Conservation (phyloP, 495 filamentous ascomycete genomes). For the Tetracladium marchalianum region DNA sequence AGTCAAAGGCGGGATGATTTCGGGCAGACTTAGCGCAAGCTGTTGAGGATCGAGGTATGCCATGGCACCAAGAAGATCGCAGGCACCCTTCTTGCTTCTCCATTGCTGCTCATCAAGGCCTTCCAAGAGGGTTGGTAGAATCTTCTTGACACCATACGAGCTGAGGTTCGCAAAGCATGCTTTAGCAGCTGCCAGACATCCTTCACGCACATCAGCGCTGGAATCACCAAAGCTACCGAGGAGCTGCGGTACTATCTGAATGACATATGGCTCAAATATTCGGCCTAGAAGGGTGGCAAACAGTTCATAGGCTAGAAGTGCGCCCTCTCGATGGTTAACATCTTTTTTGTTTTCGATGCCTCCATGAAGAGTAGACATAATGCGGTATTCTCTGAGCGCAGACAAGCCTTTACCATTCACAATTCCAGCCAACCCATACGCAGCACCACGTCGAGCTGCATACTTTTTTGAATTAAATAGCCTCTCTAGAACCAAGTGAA, state of each 20-base stretch:
- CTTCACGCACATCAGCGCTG: slow-evolving; percentile 81
- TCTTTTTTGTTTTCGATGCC: slow-evolving; percentile 91
- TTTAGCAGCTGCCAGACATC: slow-evolving; percentile 86
- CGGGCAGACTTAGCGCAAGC: slow-evolving; percentile 80
- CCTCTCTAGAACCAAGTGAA: slow-evolving; percentile 68
- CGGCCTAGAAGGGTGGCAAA: slow-evolving; percentile 76
- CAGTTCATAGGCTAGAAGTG: slow-evolving; percentile 83
- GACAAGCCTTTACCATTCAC: slow-evolving; percentile 75
- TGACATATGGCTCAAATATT: slow-evolving; percentile 90
- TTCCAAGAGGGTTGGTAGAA: slow-evolving; percentile 83
- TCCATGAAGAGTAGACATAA: slow-evolving; percentile 66
- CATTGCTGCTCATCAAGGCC: slow-evolving; percentile 92
- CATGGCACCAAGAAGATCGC: slow-evolving; percentile 93
- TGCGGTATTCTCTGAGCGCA: slow-evolving; percentile 74
- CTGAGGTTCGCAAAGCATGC: slow-evolving; percentile 86
- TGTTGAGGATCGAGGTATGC: slow-evolving; percentile 95
- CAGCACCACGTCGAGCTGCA: slow-evolving; percentile 81
- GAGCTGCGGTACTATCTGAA: slow-evolving; percentile 87
- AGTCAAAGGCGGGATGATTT: slow-evolving; percentile 93
- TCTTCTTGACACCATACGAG: slow-evolving; percentile 90
- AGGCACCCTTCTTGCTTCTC: slow-evolving; percentile 97
- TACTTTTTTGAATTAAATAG: slow-evolving; percentile 80
- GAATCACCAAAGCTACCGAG: slow-evolving; percentile 82
- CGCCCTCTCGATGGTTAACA: slow-evolving; percentile 74
- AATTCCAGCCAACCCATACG: slow-evolving; percentile 88